Percentiles rank a stretch among this genome's conserved stretches.
Conservation (phyloP, 192 early-diverging fungal species). For the Borealophlyctis nickersoniae region DNA sequence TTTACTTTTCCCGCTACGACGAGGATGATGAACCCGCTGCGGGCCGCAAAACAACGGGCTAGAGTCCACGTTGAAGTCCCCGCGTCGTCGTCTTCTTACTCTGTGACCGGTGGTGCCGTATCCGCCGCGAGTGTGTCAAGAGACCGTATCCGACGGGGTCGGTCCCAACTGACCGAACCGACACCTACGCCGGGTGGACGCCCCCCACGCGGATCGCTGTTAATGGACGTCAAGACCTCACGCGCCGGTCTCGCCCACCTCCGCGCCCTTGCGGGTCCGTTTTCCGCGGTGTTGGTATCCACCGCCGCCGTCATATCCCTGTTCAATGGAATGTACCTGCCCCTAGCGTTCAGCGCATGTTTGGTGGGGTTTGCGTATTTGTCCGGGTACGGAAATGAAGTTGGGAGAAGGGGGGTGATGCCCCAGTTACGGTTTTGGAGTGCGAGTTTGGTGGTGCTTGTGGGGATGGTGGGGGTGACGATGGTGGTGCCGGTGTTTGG, state of each 20-base stretch:
- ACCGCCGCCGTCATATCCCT: neutral
- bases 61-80: neutral
- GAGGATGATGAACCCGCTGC: neutral
- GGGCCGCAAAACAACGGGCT: neutral
- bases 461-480: neutral
- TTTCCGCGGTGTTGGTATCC: neutral
- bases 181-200: no score
- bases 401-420: neutral
- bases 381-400: no score
- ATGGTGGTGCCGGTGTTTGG: neutral
- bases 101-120: neutral
- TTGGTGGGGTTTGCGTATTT: neutral
- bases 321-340: neutral
- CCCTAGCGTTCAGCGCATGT: neutral
- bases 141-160: no score
- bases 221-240: no score
- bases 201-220: no score
- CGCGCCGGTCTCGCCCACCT: no score
- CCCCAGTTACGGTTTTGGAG: neutral
- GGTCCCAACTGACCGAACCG: neutral
- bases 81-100: neutral
- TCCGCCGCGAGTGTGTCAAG: neutral
- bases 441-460: neutral
- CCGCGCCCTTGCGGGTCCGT: no score
- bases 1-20: neutral